Evolutionary conservation across 2,329 filamentous ascomycete species (phyloP).

Genomic region (Bipolaris oryzae): DNA sequence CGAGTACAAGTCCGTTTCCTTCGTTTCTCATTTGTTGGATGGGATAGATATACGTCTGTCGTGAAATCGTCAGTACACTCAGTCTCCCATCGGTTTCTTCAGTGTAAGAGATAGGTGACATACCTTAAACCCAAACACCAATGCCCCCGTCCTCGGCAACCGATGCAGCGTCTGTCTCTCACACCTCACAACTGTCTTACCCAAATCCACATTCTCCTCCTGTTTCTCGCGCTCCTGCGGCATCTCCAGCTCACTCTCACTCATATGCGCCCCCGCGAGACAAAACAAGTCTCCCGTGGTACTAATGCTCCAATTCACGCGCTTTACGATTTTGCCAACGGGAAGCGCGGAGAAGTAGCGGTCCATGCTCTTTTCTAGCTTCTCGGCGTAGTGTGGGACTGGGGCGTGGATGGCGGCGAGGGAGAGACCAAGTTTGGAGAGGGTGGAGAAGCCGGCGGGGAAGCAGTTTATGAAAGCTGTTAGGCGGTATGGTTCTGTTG

Average conservation of each 20-base stretch:
- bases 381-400: slow-evolving; percentile 63
- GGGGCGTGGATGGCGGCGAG: slow-evolving; percentile 64
- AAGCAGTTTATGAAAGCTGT: slow-evolving; percentile 63
- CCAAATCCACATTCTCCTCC: slow-evolving; percentile 47
- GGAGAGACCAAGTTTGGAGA: slow-evolving; percentile 59
- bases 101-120: neutral
- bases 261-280: slow-evolving; percentile 53
- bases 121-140: slow-evolving; percentile 65
- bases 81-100: too few relatives aligned
- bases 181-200: slow-evolving; percentile 57
- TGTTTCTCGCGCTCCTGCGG: slow-evolving; percentile 23
- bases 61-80: too few relatives aligned
- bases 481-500: slow-evolving; percentile 58
- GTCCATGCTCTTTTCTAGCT: slow-evolving; percentile 66
- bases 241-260: slow-evolving; percentile 40
- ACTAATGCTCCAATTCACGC: slow-evolving; percentile 61
- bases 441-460: slow-evolving; percentile 64
- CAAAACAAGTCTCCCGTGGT: slow-evolving; percentile 51
- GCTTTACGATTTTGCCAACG: slow-evolving; percentile 60
- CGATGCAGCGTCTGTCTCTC: slow-evolving; percentile 68
- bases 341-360: slow-evolving; percentile 63
- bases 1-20: slow-evolving; percentile 60
- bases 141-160: slow-evolving; percentile 58
- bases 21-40: slow-evolving; percentile 62
- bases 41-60: slow-evolving; percentile 63